Percentiles rank a stretch among this genome's conserved stretches.
phyloP scores from a whole-genome alignment of 106 monocot genomes.

The Allium fistulosum region DNA sequence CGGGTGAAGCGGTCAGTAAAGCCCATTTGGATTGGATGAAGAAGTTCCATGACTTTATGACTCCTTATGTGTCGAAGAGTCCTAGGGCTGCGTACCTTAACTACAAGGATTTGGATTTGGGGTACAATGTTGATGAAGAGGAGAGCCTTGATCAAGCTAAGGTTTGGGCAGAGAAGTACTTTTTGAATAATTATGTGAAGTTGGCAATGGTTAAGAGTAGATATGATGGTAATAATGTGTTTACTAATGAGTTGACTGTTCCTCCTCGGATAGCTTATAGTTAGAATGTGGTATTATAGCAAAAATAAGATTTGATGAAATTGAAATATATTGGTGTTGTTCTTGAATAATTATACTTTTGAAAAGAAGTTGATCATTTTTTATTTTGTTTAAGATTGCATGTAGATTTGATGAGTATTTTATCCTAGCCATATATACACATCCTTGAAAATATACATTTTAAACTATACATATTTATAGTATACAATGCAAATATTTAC shows the following conservation, averaged over 20 bases:
- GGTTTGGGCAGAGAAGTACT: conserved; percentile 12
- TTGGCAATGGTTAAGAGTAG: conserved; percentile 1
- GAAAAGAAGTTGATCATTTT: too few species aligned
- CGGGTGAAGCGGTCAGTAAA: background rate
- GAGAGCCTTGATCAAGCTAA: background rate
- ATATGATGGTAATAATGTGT: background rate
- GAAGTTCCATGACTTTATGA: conserved; percentile 8
- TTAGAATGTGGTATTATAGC: too few species aligned
- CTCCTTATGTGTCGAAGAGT: conserved; percentile 11
- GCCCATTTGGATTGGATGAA: conserved; percentile 10
- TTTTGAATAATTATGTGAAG: conserved; percentile 5
- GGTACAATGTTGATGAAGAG: background rate
- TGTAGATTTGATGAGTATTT: too few species aligned
- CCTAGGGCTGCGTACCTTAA: conserved; percentile 12
- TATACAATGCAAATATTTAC: too few species aligned
- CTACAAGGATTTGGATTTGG: conserved; percentile 16
- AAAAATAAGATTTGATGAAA: too few species aligned
- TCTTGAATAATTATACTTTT: too few species aligned
- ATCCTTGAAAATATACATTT: too few species aligned
- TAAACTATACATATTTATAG: too few species aligned
- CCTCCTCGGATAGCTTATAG: background rate
- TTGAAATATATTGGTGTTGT: too few species aligned
- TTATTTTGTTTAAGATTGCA: too few species aligned
- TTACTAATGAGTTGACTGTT: conserved; percentile 6
- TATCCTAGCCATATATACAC: too few species aligned